Percentiles rank a stretch among this genome's conserved stretches.
These are phyloP conservation scores for Saccharomyces eubayanus DNA, from an alignment of 805 yeast species.

Conservation along the genomic window DNA sequence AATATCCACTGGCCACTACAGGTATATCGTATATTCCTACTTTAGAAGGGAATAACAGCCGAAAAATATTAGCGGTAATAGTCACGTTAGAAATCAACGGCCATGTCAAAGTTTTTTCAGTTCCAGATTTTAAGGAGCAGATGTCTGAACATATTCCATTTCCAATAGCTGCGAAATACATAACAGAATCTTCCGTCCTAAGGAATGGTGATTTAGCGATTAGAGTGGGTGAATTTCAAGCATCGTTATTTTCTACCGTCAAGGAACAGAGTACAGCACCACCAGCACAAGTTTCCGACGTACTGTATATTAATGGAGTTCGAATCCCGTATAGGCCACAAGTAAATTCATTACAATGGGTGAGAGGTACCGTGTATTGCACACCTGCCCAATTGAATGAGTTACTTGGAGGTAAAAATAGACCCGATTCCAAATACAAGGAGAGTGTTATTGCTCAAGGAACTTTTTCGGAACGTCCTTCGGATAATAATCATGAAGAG, in stretches of 20 bases:
- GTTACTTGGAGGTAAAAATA: conserved; percentile 65
- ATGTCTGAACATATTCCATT: conserved; percentile 39
- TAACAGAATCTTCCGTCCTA: conserved; percentile 36
- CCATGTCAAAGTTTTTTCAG: conserved; percentile 36
- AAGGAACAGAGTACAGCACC: conserved; percentile 7
- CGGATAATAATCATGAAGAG: conserved; percentile 19
- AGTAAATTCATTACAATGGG: conserved; percentile 75
- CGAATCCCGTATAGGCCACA: conserved; percentile 73
- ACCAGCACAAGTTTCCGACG: conserved; percentile 36
- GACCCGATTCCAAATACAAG: conserved; percentile 50
- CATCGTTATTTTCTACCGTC: conserved; percentile 34
- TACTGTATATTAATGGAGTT: conserved; percentile 60
- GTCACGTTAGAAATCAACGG: conserved; percentile 39
- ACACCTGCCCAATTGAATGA: conserved; percentile 53
- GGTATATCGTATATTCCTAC: conserved; percentile 42
- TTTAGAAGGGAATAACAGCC: conserved; percentile 7
- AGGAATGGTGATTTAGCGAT: conserved; percentile 48
- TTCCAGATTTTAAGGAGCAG: conserved; percentile 58
- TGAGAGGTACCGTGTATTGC: conserved; percentile 61
- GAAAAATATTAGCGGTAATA: conserved; percentile 39
- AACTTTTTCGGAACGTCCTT: conserved; percentile 26
- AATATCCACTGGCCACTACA: conserved; percentile 26
- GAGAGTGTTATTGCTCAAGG: conserved; percentile 53
- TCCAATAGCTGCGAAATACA: conserved; percentile 32
- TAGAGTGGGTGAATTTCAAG: conserved; percentile 47